Evolutionary conservation across 495 filamentous ascomycete species (phyloP).

Genomic region (Tuber aestivum): DNA sequence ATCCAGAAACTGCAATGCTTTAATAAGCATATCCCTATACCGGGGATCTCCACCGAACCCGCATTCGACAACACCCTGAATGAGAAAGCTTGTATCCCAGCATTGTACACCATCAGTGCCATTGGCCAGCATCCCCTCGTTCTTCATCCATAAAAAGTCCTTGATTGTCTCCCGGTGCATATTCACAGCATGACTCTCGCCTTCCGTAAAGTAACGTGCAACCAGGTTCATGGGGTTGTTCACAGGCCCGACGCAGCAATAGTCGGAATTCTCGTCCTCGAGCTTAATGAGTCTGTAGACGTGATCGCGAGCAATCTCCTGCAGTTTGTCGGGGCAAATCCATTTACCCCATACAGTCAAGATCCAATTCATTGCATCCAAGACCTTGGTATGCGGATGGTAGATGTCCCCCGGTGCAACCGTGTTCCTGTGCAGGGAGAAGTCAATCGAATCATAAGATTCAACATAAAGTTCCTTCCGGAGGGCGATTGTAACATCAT

Average conservation of each 20-base stretch:
- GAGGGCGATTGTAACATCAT: constrained; percentile 63
- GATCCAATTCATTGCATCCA: constrained; percentile 68
- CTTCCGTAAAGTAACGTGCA: constrained; percentile 74
- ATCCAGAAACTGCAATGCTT: constrained; percentile 80
- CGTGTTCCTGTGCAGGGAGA: constrained; percentile 69
- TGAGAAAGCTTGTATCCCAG: constrained; percentile 89
- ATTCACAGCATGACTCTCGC: constrained; percentile 66
- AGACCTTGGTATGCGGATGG: constrained; percentile 79
- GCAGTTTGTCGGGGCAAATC: constrained; percentile 67
- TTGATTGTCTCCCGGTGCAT: constrained; percentile 72
- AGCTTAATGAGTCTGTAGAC: constrained; percentile 67
- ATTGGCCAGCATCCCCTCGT: constrained; percentile 88
- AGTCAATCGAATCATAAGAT: constrained; percentile 71
- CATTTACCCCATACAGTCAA: constrained; percentile 58
- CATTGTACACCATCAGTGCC: constrained; percentile 95
- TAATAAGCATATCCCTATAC: constrained; percentile 76
- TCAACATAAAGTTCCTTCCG: constrained; percentile 80
- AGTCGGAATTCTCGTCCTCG: constrained; percentile 90
- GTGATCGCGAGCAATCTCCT: constrained; percentile 59
- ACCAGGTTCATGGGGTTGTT: constrained; percentile 83
- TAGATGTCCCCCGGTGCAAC: constrained; percentile 80
- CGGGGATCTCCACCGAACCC: constrained; percentile 70
- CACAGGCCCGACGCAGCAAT: constrained; percentile 78
- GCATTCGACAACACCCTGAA: constrained; percentile 72
- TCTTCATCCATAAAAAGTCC: constrained; percentile 87